Base-by-base conservation (phyloP, 2,329 filamentous ascomycete genomes). In the Diaporthe caulivora region DNA sequence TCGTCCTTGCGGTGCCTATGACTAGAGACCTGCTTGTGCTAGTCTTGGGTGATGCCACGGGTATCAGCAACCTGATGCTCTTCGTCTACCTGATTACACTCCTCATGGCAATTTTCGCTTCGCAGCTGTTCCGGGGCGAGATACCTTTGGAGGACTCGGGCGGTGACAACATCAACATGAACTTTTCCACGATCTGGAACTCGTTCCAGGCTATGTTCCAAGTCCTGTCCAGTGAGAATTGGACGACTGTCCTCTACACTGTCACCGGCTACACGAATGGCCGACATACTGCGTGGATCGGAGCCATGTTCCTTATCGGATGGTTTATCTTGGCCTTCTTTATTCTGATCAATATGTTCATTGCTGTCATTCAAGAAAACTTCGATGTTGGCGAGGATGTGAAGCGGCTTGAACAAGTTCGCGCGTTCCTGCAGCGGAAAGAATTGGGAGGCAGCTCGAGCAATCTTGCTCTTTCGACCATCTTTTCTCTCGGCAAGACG, bases 291-390 rank as follows among this genome's bases (percentile, higher is more conserved):
- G 90, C 94, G 11, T 98, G 97, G 96, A 95, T 98, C 72, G 95
- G 94, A 13, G 95, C 96, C 11, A 88, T 94, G 1, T 98, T 99
- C 78, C 88, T 98, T 77, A 94, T 98, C 76, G 89, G 95, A 77
- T 99, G 97, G 97, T 98, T 98, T 83, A 97, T 98, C 72, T 88
- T 99, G 55, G 90, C 95, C 8, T 98, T 97, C 82, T 96, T 98
- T 81, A 97, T 99, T 84, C 90, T 98, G 75, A 86, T 99, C 85
- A 99, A 98, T 81, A 99, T 99, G 97, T 99, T 99, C 87, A 98
- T 99, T 94, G 97, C 97, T 87, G 97, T 99, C 84, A 99, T 99
- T 77, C 97, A 99, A 82, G 97, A 99, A 81, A 99, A 98, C 80
- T 99, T 99, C 81, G 97, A 99, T 83, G 95, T 99, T 34, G 97